Conservation (phyloP, 116 monocot genomes). For the Phalaenopsis hybrid region DNA sequence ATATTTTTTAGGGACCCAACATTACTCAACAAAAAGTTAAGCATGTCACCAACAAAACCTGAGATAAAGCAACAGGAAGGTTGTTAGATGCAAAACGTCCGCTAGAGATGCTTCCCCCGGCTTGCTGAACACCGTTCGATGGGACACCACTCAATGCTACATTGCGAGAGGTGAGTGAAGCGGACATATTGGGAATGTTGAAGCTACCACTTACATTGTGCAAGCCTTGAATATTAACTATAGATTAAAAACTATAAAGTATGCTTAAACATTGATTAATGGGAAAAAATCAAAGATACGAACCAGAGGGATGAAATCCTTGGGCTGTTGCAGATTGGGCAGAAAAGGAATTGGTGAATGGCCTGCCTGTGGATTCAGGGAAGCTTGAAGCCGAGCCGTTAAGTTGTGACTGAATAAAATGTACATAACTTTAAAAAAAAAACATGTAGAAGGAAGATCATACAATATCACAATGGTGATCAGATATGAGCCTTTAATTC, state of each 20-base stretch:
- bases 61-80: constrained; percentile 49
- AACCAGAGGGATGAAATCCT: constrained; percentile 49
- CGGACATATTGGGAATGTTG: constrained; percentile 49
- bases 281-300: background rate
- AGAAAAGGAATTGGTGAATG: constrained; percentile 46
- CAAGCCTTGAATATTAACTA: constrained; percentile 47
- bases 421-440: background rate
- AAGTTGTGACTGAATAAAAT: background rate
- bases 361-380: constrained; percentile 24
- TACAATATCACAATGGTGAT: background rate
- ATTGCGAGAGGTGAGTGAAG: constrained; percentile 46
- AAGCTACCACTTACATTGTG: constrained; percentile 54
- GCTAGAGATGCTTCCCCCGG: constrained; percentile 39
- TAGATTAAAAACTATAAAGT: background rate
- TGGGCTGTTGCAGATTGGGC: constrained; percentile 40
- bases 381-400: background rate
- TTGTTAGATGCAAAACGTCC: constrained; percentile 67
- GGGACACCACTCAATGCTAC: constrained; percentile 39
- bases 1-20: background rate
- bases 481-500: background rate
- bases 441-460: background rate
- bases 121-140: constrained; percentile 53
- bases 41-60: constrained; percentile 22
- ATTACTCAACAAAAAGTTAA: background rate
- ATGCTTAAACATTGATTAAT: background rate